These are phyloP conservation scores for Gaeumannomyces tritici DNA, from an alignment of 2,329 filamentous ascomycete species.

Conservation along the genomic window DNA sequence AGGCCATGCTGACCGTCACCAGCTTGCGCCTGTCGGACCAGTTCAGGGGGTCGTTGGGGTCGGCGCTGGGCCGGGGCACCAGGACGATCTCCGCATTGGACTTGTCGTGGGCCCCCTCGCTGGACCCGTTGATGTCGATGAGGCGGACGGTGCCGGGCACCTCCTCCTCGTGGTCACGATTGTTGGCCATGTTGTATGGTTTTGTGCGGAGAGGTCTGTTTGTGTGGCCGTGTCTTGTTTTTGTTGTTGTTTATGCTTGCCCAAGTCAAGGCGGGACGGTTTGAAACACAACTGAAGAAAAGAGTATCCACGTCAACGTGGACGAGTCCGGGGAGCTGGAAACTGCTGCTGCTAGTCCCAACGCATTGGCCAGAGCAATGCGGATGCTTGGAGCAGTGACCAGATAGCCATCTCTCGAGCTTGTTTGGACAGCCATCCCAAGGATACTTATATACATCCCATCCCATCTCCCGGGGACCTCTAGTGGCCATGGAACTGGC, in stretches of 20 bases:
- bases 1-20: conserved; percentile 17
- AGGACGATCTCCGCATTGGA: conserved; percentile 28
- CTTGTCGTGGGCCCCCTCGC: conserved; percentile 17
- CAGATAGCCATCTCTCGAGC: not conserved
- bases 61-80: conserved; percentile 22
- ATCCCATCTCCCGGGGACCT: too few species aligned
- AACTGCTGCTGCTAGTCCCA: not conserved
- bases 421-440: not conserved
- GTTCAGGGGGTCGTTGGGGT: conserved; percentile 29
- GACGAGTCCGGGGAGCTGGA: not conserved
- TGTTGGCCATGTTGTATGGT: not conserved
- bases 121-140: conserved; percentile 23
- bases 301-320: not conserved
- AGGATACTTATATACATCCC: not conserved
- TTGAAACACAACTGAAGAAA: not conserved
- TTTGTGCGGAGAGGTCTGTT: too few species aligned
- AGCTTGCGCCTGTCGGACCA: conserved; percentile 23
- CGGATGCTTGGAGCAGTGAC: not conserved
- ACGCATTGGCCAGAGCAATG: not conserved
- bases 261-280: not conserved
- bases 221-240: not conserved
- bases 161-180: not conserved
- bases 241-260: too few species aligned
- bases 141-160: conserved; percentile 31
- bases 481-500: too few species aligned